Percentiles rank a stretch among this genome's conserved stretches.
These are phyloP conservation scores for Thuidium tamariscinum DNA, from an alignment of 225 moss, liverwort and hornwort species.

Conservation along the genomic window DNA sequence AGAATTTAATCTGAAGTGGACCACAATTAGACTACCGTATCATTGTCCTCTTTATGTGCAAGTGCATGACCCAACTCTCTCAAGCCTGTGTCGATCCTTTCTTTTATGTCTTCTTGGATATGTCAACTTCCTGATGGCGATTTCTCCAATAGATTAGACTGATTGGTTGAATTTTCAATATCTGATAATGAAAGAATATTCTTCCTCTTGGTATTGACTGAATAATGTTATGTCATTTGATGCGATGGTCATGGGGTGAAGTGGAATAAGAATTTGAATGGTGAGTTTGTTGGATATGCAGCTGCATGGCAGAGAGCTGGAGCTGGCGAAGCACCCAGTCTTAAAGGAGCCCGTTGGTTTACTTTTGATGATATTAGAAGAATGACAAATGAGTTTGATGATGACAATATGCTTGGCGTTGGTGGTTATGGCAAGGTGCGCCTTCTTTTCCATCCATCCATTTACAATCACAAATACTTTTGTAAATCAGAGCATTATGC, in stretches of 20 bases:
- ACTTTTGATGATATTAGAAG: constrained; percentile 48
- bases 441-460: neutral
- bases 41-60: neutral
- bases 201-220: neutral
- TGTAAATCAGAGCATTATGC: neutral
- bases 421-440: constrained; percentile 69
- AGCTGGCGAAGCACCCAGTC: constrained; percentile 40
- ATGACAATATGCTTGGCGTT: constrained; percentile 32
- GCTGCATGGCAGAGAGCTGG: constrained; percentile 31
- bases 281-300: neutral
- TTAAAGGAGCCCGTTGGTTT: constrained; percentile 69
- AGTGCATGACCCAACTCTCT: neutral
- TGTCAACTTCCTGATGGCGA: too few species aligned
- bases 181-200: neutral
- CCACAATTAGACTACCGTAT: neutral
- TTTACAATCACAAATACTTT: neutral
- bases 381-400: constrained; percentile 44
- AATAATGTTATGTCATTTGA: neutral
- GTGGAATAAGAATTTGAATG: neutral
- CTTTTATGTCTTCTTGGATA: neutral
- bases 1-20: neutral
- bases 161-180: neutral
- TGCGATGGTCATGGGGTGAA: neutral
- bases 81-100: neutral
- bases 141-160: neutral